Conservation (phyloP, 1,139 yeast species). For the Meyerozyma sp. region DNA sequence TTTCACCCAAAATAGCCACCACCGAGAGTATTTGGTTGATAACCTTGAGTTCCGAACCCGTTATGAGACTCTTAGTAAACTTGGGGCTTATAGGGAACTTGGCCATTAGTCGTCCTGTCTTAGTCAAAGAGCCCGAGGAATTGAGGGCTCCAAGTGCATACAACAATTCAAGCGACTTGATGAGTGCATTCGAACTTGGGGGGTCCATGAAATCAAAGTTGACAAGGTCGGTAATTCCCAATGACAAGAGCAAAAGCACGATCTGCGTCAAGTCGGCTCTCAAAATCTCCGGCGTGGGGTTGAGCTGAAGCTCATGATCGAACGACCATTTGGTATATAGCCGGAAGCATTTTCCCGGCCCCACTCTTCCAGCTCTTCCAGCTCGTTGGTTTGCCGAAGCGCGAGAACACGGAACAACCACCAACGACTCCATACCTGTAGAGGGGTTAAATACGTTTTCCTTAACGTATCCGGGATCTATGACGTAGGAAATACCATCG, state of each 20-base stretch:
- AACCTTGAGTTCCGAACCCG: conserved; percentile 57
- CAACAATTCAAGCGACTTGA: conserved; percentile 70
- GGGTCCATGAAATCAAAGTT: conserved; percentile 84
- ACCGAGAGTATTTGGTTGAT: conserved; percentile 63
- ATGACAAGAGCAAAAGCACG: conserved; percentile 64
- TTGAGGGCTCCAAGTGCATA: conserved; percentile 87
- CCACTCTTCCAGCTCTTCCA: conserved; percentile 96
- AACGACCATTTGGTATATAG: conserved; percentile 86
- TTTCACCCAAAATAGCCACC: conserved; percentile 80
- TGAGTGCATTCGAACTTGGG: conserved; percentile 68
- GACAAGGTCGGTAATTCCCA: conserved; percentile 80
- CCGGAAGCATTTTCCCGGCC: conserved; percentile 92
- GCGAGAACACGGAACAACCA: conserved; percentile 80
- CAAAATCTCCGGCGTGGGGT: conserved; percentile 85
- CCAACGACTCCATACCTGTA: conserved; percentile 86
- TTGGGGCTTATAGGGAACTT: conserved; percentile 92
- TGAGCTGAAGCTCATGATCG: conserved; percentile 66
- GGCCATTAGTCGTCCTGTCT: conserved; percentile 79
- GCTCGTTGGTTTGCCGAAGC: conserved; percentile 97
- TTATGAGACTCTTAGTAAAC: conserved; percentile 69
- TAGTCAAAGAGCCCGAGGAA: conserved; percentile 73
- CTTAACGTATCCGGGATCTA: conserved; percentile 92
- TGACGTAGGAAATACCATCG: conserved; percentile 82
- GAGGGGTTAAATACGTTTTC: conserved; percentile 77
- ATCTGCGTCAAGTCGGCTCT: conserved; percentile 77